phyloP scores from a whole-genome alignment of 768 basidiomycete species.

The Russula dissimulans region DNA sequence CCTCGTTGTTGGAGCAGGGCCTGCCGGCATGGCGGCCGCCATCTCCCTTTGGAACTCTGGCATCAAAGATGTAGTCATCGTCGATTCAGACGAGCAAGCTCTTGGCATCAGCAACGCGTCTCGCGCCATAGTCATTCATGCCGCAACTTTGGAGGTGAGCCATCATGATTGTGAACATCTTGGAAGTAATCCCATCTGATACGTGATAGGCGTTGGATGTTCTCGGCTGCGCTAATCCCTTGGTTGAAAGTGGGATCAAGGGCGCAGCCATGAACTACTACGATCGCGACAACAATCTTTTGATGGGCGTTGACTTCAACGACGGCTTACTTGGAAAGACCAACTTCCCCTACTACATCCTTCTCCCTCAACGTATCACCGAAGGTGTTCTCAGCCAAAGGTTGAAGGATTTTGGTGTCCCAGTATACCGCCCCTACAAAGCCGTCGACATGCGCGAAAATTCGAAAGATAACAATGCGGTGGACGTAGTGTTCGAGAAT shows the following conservation, averaged over 20 bases:
- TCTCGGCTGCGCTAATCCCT: slow-evolving; percentile 33
- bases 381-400: slow-evolving; percentile 34
- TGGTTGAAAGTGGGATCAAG: slow-evolving; percentile 33
- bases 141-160: slow-evolving; percentile 43
- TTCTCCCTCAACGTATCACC: slow-evolving; percentile 37
- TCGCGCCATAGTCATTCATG: slow-evolving; percentile 41
- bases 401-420: slow-evolving; percentile 27
- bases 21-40: slow-evolving; percentile 39
- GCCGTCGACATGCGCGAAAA: slow-evolving; percentile 31
- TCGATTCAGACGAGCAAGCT: slow-evolving; percentile 33
- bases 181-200: slow-evolving; percentile 24
- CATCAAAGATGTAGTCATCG: slow-evolving; percentile 34
- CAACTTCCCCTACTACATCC: slow-evolving; percentile 34
- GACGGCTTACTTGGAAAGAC: slow-evolving; percentile 32
- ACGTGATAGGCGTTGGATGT: slow-evolving; percentile 36
- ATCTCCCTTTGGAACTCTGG: slow-evolving; percentile 37
- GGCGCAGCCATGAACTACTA: slow-evolving; percentile 22
- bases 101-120: slow-evolving; percentile 26
- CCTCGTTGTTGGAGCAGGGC: slow-evolving; percentile 44
- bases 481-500: slow-evolving; percentile 38
- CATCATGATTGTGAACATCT: neutral
- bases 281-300: slow-evolving; percentile 23
- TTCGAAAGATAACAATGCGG: slow-evolving; percentile 23
- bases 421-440: slow-evolving; percentile 32
- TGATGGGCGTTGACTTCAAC: slow-evolving; percentile 27